Percentiles rank a stretch among this genome's conserved stretches.
Evolutionary conservation across 768 basidiomycete species (phyloP).

Genomic region (Tephrocybe sp.): DNA sequence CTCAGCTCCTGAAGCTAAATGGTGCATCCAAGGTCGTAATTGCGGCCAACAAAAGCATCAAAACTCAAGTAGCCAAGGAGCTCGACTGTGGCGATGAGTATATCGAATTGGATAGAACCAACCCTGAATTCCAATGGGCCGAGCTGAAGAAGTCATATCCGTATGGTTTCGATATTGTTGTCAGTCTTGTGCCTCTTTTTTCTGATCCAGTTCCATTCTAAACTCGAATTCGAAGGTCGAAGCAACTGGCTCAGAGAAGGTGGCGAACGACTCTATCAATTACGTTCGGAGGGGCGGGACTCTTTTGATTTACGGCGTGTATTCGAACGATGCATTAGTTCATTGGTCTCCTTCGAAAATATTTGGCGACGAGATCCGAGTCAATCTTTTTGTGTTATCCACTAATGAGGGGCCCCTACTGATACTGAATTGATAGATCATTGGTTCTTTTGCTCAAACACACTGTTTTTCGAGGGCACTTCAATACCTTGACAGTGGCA

Average conservation of each 20-base stretch:
- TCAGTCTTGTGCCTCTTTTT: constrained; percentile 12
- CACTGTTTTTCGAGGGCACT: constrained; percentile 79
- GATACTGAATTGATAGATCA: constrained; percentile 46
- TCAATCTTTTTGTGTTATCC: constrained; percentile 19
- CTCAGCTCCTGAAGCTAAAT: constrained; percentile 74
- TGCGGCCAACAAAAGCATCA: constrained; percentile 75
- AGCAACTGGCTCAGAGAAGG: constrained; percentile 69
- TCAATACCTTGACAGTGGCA: constrained; percentile 72
- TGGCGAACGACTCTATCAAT: constrained; percentile 72
- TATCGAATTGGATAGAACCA: constrained; percentile 65
- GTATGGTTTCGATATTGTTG: constrained; percentile 79
- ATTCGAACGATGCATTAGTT: constrained; percentile 62
- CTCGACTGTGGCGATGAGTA: constrained; percentile 72
- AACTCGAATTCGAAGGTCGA: constrained; percentile 35
- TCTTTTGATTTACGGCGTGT: constrained; percentile 74
- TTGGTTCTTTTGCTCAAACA: constrained; percentile 76
- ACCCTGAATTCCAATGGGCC: constrained; percentile 66
- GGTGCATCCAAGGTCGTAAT: constrained; percentile 68
- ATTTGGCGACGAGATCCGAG: constrained; percentile 70
- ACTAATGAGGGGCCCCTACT: neutral
- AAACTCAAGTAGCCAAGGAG: constrained; percentile 70
- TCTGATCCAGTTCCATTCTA: neutral
- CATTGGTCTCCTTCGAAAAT: constrained; percentile 77
- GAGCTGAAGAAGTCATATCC: constrained; percentile 66
- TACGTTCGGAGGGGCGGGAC: constrained; percentile 73